Conservation (phyloP, 371 early-diverging fungal genomes). For the Sporodiniella umbellata region DNA sequence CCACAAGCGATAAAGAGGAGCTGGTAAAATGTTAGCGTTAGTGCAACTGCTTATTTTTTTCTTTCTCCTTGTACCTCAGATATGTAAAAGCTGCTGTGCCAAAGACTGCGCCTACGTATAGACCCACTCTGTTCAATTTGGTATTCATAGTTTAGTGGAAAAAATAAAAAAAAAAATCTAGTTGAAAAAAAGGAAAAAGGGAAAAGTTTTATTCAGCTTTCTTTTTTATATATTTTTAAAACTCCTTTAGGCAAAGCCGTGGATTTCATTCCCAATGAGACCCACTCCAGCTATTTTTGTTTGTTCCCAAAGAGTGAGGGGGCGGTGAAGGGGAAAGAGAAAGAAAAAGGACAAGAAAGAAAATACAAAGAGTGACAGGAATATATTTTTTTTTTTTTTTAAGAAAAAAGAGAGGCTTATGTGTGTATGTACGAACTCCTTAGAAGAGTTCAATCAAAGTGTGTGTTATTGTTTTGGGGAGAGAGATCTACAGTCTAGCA, state of each 20-base stretch:
- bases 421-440: too few relatives aligned
- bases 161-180: too few relatives aligned
- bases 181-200: background rate
- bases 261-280: too few relatives aligned
- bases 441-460: too few relatives aligned
- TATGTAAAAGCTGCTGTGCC: conserved; percentile 19
- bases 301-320: too few relatives aligned
- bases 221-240: background rate
- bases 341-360: too few relatives aligned
- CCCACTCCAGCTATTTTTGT: too few relatives aligned
- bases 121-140: conserved; percentile 4
- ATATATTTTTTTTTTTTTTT: too few relatives aligned
- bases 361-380: too few relatives aligned
- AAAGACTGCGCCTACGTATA: conserved; percentile 20
- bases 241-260: too few relatives aligned
- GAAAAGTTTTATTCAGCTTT: background rate
- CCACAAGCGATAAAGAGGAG: background rate
- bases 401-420: too few relatives aligned
- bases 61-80: conserved; percentile 7
- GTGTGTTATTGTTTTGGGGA: background rate
- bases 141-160: background rate
- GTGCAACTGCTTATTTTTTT: background rate
- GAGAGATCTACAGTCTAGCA: background rate
- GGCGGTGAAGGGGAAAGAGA: too few relatives aligned
- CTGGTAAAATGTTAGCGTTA: background rate